Evolutionary conservation across 352 stramenopile genomes (phyloP), one percentile per base, ranked within the genome.

Genomic region (Aphanomyces stellatus): DNA sequence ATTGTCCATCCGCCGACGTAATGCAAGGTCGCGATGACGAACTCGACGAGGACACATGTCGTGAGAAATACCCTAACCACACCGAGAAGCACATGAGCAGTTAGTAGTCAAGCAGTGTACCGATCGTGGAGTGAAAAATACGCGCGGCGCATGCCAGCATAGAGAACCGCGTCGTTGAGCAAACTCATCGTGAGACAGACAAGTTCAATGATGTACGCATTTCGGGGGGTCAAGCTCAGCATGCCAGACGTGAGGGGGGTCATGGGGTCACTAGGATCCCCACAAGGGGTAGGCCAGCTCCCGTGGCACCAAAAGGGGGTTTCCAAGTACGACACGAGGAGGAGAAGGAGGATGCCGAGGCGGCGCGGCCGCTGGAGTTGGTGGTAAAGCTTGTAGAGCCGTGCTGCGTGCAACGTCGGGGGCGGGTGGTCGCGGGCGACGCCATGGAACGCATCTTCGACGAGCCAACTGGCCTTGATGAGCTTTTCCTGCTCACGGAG

Each of bases 201-300:
- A 8, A 53, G 11, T 13, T 37, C 57, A 11, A 65, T 22, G 2
- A 8, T 15, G 43, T n/a, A 17, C 15, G 57, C 51, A 10, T 65
- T 75, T 22, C 80, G 81, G 27, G 69, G 89, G 24, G 91, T 90
- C 40, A 77, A 78, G 5, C 80, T 81, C 22, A 90, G 90, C 40
- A 82, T 87, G 73, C 72, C 90, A 27, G 91, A 91, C 53, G 90
- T 93, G 41, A 51, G 91, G 27, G 72, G 85, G 5, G 83, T 93
- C 2, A 76, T 90, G n/a, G 83, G 83, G 30, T 91, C 90, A 60
- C 80, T 80, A 0, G 85, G 85, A 1, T 69, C 90, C 31, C 85
- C 91, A 62, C 85, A 93, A 70, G 57, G 34, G 33, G 30, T 24
- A 22, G 28, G 41, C 51, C 15, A 28, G 7, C 25, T 22, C n/a